phyloP scores from a whole-genome alignment of 2,329 filamentous ascomycete species.

The Dothidotthia symphoricarpi region DNA sequence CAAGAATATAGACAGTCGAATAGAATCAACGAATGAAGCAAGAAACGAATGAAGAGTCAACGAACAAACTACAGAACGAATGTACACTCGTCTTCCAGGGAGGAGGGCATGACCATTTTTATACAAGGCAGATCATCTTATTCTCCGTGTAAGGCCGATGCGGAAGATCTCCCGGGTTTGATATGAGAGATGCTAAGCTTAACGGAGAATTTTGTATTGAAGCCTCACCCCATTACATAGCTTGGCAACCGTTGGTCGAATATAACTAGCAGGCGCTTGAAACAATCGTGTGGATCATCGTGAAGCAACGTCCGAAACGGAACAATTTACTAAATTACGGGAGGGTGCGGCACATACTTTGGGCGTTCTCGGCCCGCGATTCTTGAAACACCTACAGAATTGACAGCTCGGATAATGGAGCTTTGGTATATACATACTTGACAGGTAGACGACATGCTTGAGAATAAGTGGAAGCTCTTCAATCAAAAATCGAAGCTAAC shows the following conservation, averaged over 20 bases:
- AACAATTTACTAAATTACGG: constrained; percentile 1
- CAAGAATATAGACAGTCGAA: too few relatives aligned
- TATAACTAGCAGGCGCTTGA: constrained; percentile 4
- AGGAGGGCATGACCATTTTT: too few relatives aligned
- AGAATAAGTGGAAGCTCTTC: background rate
- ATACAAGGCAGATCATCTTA: too few relatives aligned
- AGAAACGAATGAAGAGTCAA: background rate
- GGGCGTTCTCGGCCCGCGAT: too few relatives aligned
- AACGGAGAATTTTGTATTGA: background rate
- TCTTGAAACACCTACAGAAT: background rate
- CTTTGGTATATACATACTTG: too few relatives aligned
- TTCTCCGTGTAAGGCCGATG: too few relatives aligned
- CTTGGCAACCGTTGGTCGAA: constrained; percentile 3
- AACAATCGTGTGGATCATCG: constrained; percentile 1
- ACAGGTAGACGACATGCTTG: background rate
- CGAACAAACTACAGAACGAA: too few relatives aligned
- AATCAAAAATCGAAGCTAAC: background rate
- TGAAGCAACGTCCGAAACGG: background rate
- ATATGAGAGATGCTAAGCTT: too few relatives aligned
- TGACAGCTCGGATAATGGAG: background rate
- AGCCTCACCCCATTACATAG: background rate
- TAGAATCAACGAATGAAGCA: background rate
- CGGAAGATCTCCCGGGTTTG: too few relatives aligned
- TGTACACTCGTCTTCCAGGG: too few relatives aligned
- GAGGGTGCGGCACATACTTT: background rate